These are phyloP conservation scores for Lactarius quietus DNA, from an alignment of 768 basidiomycete genomes.

Conservation along the genomic window DNA sequence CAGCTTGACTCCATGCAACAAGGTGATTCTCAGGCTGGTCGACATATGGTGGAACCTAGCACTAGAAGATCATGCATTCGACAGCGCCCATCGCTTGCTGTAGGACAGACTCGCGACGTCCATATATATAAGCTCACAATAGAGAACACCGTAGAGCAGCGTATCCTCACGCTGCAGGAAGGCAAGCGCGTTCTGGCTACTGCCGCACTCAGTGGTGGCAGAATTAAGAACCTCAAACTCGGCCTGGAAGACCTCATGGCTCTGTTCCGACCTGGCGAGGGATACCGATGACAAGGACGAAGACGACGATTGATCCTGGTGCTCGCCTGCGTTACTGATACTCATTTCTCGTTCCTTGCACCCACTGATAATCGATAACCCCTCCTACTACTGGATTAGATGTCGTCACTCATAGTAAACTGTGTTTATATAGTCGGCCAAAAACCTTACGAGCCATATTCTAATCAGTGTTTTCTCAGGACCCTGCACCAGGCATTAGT, in stretches of 20 bases:
- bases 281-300: constrained; percentile 46
- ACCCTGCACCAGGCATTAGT: not conserved
- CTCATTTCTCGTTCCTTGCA: not conserved
- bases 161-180: constrained; percentile 89
- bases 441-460: not conserved
- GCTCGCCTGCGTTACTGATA: not conserved
- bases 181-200: constrained; percentile 80
- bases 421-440: not conserved
- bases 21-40: constrained; percentile 87
- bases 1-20: constrained; percentile 90
- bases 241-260: constrained; percentile 84
- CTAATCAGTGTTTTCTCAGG: not conserved
- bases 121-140: constrained; percentile 89
- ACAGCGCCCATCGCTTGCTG: constrained; percentile 85
- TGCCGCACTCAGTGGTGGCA: too few relatives aligned
- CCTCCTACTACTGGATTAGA: not conserved
- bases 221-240: constrained; percentile 79
- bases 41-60: constrained; percentile 97
- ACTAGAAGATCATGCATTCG: constrained; percentile 91
- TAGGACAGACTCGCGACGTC: constrained; percentile 84
- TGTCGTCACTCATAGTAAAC: not conserved
- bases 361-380: not conserved
- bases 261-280: constrained; percentile 59
- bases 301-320: constrained; percentile 32
- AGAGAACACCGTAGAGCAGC: constrained; percentile 80